Evolutionary conservation across 306 rosid species (phyloP), one percentile per base, ranked within the genome.

Genomic region (Cucurbita ficifolia): DNA sequence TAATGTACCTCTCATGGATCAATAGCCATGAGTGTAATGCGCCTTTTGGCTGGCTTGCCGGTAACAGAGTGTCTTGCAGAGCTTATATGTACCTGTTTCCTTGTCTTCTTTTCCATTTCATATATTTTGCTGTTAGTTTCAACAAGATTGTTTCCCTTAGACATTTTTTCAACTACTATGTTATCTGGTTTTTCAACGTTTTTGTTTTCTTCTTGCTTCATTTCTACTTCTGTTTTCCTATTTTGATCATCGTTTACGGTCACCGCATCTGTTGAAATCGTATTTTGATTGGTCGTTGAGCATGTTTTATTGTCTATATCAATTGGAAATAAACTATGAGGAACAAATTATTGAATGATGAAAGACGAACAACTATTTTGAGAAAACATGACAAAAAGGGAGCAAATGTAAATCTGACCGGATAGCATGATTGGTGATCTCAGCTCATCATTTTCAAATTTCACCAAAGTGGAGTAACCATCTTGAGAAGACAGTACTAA

Each of bases 401-500:
- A 40, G 52, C 19, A 42, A 39, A 39, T 39, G 46, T 42, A 3
- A 36, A 13, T 12, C 72, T 75, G 78, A 92, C 98, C 88, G 83
- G 86, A 35, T 72, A 71, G 46, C 49, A 73, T 39, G 79, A 78
- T 71, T 3, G 95, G 96, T 59, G 85, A 69, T 69, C 98, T 96
- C 48, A 90, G 87, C 83, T 94, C 96, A 10, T 82, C 83, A 63
- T 79, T 80, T 78, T 89, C 97, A 69, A 94, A 94, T 82, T 94
- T 92, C 52, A 94, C 83, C 75, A 94, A 75, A 29, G 97, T 89
- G 78, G 96, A 85, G 85, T 83, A 94, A 74, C 96, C 95, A 83
- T 90, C 98, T 87, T 90, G 98, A 35, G 98, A 94, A 35, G 98
- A 90, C 80, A 86, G 45, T 58, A 95, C 98, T 75, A 90, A 79